phyloP scores from a whole-genome alignment of 306 rosid species.

The Glycyrrhiza uralensis region DNA sequence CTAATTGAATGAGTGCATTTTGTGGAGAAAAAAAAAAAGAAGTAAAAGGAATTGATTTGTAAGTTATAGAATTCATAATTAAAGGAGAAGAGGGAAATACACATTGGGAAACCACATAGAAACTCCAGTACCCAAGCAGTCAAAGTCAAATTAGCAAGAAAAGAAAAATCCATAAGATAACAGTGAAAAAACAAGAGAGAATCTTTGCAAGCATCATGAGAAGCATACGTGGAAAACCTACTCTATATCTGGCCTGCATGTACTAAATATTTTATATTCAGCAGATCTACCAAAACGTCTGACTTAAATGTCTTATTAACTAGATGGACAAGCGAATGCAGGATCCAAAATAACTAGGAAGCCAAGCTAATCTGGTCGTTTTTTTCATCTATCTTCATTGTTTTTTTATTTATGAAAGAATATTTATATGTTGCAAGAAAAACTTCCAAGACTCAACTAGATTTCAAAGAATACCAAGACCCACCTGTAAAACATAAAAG shows the following conservation, averaged over 20 bases:
- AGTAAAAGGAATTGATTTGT: background rate
- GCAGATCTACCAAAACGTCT: background rate
- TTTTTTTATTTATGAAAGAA: conserved; percentile 10
- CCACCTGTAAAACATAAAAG: conserved; percentile 23
- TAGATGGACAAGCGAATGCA: conserved; percentile 2
- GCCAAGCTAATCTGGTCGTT: background rate
- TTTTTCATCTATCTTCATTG: background rate
- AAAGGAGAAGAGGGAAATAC: background rate
- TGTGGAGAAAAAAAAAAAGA: background rate
- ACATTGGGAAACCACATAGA: background rate
- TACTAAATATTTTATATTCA: conserved; percentile 3
- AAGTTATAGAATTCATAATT: conserved; percentile 2
- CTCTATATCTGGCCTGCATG: background rate
- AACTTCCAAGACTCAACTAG: background rate
- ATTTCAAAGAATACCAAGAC: conserved; percentile 27
- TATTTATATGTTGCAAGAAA: conserved; percentile 11
- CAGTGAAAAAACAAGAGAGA: background rate
- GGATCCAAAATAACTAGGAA: background rate
- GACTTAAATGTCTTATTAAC: conserved; percentile 4
- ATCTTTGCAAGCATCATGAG: conserved; percentile 20
- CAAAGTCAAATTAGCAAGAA: conserved; percentile 7
- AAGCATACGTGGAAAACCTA: background rate
- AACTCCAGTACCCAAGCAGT: background rate
- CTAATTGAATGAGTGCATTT: conserved; percentile 3
- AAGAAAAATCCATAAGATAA: conserved; percentile 5